phyloP scores from a whole-genome alignment of 345 rosid species.

The Corchorus olitorius region DNA sequence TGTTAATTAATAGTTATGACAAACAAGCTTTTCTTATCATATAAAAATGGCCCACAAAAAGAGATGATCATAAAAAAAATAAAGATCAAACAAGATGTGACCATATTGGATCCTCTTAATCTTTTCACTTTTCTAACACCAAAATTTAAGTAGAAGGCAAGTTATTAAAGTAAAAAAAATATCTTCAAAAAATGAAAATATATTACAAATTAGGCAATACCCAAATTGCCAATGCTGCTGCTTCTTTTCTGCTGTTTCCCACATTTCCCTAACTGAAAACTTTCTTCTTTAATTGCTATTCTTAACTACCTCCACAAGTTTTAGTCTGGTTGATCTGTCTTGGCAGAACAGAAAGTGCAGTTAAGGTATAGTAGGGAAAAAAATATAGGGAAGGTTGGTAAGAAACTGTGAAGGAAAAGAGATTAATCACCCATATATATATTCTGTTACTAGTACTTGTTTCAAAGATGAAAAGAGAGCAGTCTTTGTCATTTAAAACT shows the following conservation, averaged over 20 bases:
- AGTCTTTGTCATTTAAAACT: slow-evolving; percentile 18
- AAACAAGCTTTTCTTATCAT: slow-evolving; percentile 3
- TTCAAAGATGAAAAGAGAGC: slow-evolving; percentile 11
- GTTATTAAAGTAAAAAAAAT: neutral
- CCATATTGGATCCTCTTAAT: slow-evolving; percentile 21
- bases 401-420: slow-evolving; percentile 8
- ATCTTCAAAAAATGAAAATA: neutral
- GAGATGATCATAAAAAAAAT: neutral
- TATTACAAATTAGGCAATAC: no score
- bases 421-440: slow-evolving; percentile 20
- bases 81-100: slow-evolving; percentile 16
- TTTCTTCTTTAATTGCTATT: neutral
- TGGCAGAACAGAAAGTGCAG: neutral
- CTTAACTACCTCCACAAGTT: slow-evolving; percentile 22
- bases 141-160: slow-evolving; percentile 4
- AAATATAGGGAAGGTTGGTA: slow-evolving; percentile 14
- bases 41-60: slow-evolving; percentile 22
- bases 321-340: neutral
- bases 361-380: neutral
- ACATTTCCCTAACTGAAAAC: neutral
- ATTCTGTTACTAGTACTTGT: neutral
- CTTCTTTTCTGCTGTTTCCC: neutral
- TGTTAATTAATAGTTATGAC: neutral
- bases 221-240: neutral
- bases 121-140: slow-evolving; percentile 21